A percentile compares a stretch with the other conserved stretches of the same genome.
These are phyloP conservation scores for Backusella sp. DNA, from an alignment of 192 early-diverging fungal species.

Conservation along the genomic window DNA sequence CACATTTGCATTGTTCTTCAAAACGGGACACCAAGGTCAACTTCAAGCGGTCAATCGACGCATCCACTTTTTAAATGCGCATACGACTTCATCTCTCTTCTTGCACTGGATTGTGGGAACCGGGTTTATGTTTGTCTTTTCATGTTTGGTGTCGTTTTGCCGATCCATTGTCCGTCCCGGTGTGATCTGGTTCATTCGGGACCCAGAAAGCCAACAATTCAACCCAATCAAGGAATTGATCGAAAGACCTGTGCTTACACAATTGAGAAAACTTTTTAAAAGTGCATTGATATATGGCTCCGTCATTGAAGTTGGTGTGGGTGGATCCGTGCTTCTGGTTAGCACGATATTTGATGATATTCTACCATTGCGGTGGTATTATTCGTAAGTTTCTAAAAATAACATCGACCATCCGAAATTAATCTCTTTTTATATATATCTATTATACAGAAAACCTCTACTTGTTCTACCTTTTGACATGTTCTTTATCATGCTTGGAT, in stretches of 20 bases:
- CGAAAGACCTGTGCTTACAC: constrained; percentile 69
- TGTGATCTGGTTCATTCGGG: constrained; percentile 97
- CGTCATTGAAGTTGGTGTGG: constrained; percentile 73
- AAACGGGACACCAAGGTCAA: constrained; percentile 11
- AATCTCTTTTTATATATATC: neutral
- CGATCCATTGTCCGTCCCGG: constrained; percentile 85
- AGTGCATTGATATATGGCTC: constrained; percentile 81
- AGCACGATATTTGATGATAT: constrained; percentile 24
- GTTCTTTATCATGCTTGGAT: constrained; percentile 64
- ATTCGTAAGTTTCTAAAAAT: constrained; percentile 47
- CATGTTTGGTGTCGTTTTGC: constrained; percentile 72
- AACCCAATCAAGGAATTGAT: constrained; percentile 91
- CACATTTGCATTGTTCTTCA: constrained; percentile 67
- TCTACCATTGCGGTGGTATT: constrained; percentile 64
- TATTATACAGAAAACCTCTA: neutral
- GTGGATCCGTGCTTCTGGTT: constrained; percentile 36
- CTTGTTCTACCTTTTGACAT: neutral
- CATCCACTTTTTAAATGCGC: constrained; percentile 46
- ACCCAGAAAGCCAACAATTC: constrained; percentile 91
- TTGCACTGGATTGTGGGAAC: constrained; percentile 93
- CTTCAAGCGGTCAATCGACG: constrained; percentile 49
- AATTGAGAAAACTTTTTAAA: constrained; percentile 79
- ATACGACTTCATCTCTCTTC: constrained; percentile 63
- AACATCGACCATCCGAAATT: no score
- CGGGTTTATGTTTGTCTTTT: constrained; percentile 91